phyloP scores from a whole-genome alignment of 2,329 filamentous ascomycete genomes.

The Penicillium rolfsii region DNA sequence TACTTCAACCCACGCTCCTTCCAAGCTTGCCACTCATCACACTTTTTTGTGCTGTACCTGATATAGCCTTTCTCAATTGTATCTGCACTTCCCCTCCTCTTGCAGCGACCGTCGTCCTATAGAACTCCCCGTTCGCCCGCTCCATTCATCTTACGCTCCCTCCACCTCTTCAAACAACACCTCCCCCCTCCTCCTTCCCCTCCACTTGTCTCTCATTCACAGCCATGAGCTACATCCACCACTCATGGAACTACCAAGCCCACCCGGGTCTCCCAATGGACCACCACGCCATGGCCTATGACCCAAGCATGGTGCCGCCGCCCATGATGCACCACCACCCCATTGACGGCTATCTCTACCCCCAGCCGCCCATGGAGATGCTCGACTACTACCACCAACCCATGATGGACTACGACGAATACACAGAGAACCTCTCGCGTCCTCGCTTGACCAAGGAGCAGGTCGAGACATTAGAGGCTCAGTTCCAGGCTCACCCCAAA shows the following conservation, averaged over 20 bases:
- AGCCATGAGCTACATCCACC: slow-evolving; percentile 47
- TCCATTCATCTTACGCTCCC: slow-evolving; percentile 8
- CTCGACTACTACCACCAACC: slow-evolving; percentile 48
- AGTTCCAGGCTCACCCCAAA: slow-evolving; percentile 56
- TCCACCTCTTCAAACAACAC: neutral
- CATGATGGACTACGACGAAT: slow-evolving; percentile 52
- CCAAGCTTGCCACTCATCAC: slow-evolving; percentile 15
- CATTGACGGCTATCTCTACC: slow-evolving; percentile 44
- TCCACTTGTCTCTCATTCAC: slow-evolving; percentile 7
- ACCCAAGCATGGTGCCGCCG: slow-evolving; percentile 41
- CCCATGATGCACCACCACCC: slow-evolving; percentile 42
- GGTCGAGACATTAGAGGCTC: slow-evolving; percentile 53
- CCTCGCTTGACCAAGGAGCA: slow-evolving; percentile 57
- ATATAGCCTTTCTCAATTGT: slow-evolving; percentile 24
- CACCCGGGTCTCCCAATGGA: slow-evolving; percentile 44
- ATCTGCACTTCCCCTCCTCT: slow-evolving; percentile 26
- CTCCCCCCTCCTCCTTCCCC: slow-evolving; percentile 7
- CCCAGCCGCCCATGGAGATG: slow-evolving; percentile 47
- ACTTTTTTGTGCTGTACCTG: slow-evolving; percentile 14
- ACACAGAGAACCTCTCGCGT: slow-evolving; percentile 52
- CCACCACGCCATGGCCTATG: slow-evolving; percentile 43
- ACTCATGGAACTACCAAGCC: slow-evolving; percentile 41
- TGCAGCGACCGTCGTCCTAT: slow-evolving; percentile 17
- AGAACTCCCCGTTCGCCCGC: neutral
- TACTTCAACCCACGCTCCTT: slow-evolving; percentile 10